Evolutionary conservation across 345 rosid genomes (phyloP).

Genomic region (Fremontodendron californicum): DNA sequence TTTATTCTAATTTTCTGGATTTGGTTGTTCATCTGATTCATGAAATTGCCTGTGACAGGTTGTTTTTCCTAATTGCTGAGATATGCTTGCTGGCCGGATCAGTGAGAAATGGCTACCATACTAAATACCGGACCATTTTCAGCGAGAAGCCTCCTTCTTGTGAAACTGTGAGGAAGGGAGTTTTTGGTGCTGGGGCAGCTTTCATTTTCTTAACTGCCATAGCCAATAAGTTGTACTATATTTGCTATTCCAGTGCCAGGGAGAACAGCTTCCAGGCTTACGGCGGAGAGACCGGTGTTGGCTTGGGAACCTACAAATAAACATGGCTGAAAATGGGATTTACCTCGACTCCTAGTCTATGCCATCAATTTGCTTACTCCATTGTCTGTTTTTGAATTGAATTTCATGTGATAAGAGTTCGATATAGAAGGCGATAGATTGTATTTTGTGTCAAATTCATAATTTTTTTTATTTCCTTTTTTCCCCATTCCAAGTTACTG

Average conservation of each 20-base stretch:
- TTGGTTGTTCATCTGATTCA: not conserved
- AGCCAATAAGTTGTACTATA: slow-evolving; percentile 72
- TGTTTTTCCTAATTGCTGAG: slow-evolving; percentile 80
- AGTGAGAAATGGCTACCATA: slow-evolving; percentile 83
- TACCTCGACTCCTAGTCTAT: no score
- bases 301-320: slow-evolving; percentile 62
- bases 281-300: slow-evolving; percentile 45
- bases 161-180: slow-evolving; percentile 79
- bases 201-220: slow-evolving; percentile 67
- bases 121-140: slow-evolving; percentile 70
- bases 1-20: not conserved
- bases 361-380: not conserved
- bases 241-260: slow-evolving; percentile 63
- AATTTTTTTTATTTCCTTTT: not conserved
- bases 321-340: not conserved
- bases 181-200: slow-evolving; percentile 90
- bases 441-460: slow-evolving; percentile 9
- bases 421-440: slow-evolving; percentile 13
- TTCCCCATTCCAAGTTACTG: slow-evolving; percentile 3
- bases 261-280: slow-evolving; percentile 46
- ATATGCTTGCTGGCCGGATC: slow-evolving; percentile 82
- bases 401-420: slow-evolving; percentile 17
- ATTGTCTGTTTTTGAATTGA: slow-evolving; percentile 9
- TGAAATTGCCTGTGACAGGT: slow-evolving; percentile 38
- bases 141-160: slow-evolving; percentile 65